A percentile compares a stretch with the other conserved stretches of the same genome.
Conservation (phyloP, 2,329 filamentous ascomycete genomes). For the Fusarium praegraminearum region DNA sequence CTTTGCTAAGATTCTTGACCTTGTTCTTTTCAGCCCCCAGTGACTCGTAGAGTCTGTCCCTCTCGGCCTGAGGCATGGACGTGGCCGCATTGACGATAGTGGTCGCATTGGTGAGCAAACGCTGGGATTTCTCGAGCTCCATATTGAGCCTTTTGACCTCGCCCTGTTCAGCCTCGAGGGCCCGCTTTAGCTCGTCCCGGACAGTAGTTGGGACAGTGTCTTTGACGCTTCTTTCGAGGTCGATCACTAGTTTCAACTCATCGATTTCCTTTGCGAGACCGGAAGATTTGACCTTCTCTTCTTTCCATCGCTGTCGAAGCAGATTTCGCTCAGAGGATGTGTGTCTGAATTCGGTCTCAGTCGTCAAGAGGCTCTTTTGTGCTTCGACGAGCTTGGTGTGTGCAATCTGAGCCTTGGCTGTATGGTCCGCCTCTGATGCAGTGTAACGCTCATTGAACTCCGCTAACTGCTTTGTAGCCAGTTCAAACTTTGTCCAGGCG, state of each 20-base stretch:
- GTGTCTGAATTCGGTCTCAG: neutral
- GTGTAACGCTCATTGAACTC: neutral
- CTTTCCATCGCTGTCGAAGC: neutral
- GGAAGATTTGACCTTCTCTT: neutral
- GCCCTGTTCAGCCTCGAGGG: neutral
- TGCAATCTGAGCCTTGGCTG: neutral
- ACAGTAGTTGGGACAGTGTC: neutral
- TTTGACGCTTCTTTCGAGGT: neutral
- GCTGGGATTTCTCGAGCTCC: neutral
- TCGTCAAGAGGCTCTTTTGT: neutral
- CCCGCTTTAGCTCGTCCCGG: neutral
- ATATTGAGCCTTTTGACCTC: neutral
- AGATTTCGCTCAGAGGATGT: neutral
- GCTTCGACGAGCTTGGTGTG: neutral
- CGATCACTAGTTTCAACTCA: neutral
- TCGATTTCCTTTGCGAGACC: neutral
- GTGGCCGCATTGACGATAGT: neutral
- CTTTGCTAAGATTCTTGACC: neutral
- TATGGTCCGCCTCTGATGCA: neutral
- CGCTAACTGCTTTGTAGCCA: neutral
- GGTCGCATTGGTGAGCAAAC: neutral
- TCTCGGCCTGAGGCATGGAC: neutral
- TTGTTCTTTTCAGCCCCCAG: neutral
- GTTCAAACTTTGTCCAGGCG: no score
- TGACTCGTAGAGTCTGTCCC: neutral